These are phyloP conservation scores for Boletus barrowsii DNA, from an alignment of 768 basidiomycete species.

Conservation along the genomic window DNA sequence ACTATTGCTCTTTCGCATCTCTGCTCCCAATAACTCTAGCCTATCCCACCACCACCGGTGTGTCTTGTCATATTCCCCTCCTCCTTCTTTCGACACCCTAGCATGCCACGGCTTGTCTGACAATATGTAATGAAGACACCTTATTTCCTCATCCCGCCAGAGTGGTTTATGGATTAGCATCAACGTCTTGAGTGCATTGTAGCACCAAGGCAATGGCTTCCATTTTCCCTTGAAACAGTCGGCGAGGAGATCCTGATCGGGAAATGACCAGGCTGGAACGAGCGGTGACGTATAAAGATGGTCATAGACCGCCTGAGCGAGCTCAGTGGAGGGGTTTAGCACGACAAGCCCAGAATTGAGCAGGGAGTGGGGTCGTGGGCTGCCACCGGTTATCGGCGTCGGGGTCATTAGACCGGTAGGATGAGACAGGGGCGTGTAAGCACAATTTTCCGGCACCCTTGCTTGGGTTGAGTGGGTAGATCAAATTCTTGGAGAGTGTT, in stretches of 20 bases:
- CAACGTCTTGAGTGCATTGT: conserved; percentile 92
- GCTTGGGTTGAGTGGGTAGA: conserved; percentile 2
- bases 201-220: conserved; percentile 79
- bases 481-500: not conserved
- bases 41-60: conserved; percentile 83
- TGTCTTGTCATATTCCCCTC: conserved; percentile 49
- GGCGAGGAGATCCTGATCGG: conserved; percentile 91
- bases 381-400: conserved; percentile 35
- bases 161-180: conserved; percentile 64
- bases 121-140: conserved; percentile 85
- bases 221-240: conserved; percentile 75
- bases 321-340: conserved; percentile 64
- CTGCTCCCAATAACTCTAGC: conserved; percentile 42
- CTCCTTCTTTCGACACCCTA: conserved; percentile 40
- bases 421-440: conserved; percentile 55
- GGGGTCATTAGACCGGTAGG: conserved; percentile 49
- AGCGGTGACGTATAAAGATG: conserved; percentile 46
- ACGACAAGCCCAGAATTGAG: conserved; percentile 92
- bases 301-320: conserved; percentile 50
- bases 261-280: conserved; percentile 62
- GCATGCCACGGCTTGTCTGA: conserved; percentile 83
- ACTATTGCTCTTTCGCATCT: conserved; percentile 43
- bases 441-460: conserved; percentile 93
- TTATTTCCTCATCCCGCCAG: conserved; percentile 86
- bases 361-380: conserved; percentile 74